phyloP scores from a whole-genome alignment of 2,329 filamentous ascomycete genomes.

The Trematosphaeria pertusa region DNA sequence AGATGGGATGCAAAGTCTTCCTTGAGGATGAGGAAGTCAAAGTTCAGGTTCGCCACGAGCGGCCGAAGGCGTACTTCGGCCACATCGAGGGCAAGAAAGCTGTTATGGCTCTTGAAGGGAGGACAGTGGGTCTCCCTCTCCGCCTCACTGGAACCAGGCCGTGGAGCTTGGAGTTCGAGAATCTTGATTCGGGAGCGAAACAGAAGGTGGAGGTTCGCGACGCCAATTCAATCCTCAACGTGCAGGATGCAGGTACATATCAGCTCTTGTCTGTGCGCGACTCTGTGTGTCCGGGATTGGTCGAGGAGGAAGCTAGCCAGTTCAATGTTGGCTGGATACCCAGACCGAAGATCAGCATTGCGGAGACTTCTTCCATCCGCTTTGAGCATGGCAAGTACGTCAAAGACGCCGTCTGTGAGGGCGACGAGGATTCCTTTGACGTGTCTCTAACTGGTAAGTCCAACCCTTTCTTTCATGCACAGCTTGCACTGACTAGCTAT shows the following conservation, averaged over 20 bases:
- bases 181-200: slow-evolving; percentile 60
- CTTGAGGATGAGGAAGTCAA: slow-evolving; percentile 79
- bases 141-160: slow-evolving; percentile 85
- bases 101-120: slow-evolving; percentile 78
- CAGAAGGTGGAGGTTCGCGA: slow-evolving; percentile 57
- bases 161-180: slow-evolving; percentile 81
- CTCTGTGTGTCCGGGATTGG: slow-evolving; percentile 78
- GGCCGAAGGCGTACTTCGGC: slow-evolving; percentile 86
- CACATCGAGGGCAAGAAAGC: slow-evolving; percentile 80
- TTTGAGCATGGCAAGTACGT: slow-evolving; percentile 63
- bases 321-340: slow-evolving; percentile 89
- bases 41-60: slow-evolving; percentile 86
- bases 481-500: slow-evolving; percentile 28
- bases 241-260: slow-evolving; percentile 75
- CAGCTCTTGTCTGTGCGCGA: slow-evolving; percentile 81
- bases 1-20: slow-evolving; percentile 83
- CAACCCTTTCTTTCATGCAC: neutral
- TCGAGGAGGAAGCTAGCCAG: slow-evolving; percentile 74
- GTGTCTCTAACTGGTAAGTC: slow-evolving; percentile 75
- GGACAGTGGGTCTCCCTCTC: slow-evolving; percentile 76
- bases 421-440: slow-evolving; percentile 89
- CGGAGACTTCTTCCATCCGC: slow-evolving; percentile 67
- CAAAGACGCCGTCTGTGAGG: slow-evolving; percentile 89
- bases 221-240: slow-evolving; percentile 73
- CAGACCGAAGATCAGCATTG: slow-evolving; percentile 73